A percentile compares a stretch with the other conserved stretches of the same genome.
phyloP scores from a whole-genome alignment of 495 filamentous ascomycete genomes.

The Aspergillus biplanus region DNA sequence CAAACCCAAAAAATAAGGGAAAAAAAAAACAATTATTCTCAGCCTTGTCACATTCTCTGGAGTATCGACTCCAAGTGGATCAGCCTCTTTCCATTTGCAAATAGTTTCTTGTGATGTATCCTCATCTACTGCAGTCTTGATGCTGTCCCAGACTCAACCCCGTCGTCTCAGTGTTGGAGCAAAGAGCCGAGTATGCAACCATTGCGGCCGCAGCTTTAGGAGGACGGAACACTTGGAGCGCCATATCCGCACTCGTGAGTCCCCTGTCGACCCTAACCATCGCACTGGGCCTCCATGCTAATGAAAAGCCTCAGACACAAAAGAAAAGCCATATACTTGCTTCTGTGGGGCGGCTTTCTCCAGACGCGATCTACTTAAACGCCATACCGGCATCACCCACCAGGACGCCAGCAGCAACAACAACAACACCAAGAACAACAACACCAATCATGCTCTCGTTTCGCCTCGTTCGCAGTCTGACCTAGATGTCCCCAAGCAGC shows the following conservation, averaged over 20 bases:
- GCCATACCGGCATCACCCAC: constrained; percentile 52
- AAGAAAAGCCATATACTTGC: constrained; percentile 58
- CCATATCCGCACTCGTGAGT: constrained; percentile 57
- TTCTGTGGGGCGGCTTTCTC: constrained; percentile 59
- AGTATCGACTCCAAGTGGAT: constrained; percentile 23
- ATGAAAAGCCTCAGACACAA: constrained; percentile 50
- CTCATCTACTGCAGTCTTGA: constrained; percentile 29
- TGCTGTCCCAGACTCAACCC: constrained; percentile 38
- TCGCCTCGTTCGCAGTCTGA: constrained; percentile 40
- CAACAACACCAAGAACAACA: neutral
- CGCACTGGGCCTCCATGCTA: neutral
- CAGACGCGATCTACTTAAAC: constrained; percentile 56
- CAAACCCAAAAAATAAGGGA: neutral
- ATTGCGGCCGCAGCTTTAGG: constrained; percentile 47
- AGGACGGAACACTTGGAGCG: constrained; percentile 56
- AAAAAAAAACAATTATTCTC: constrained; percentile 11
- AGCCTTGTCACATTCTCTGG: constrained; percentile 4
- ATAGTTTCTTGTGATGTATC: constrained; percentile 10
- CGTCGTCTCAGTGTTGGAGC: constrained; percentile 35
- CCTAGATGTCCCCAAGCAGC: constrained; percentile 20
- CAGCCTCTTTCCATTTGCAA: neutral
- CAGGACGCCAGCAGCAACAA: constrained; percentile 25
- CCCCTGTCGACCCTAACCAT: neutral
- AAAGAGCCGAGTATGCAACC: constrained; percentile 43
- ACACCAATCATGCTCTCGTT: neutral